phyloP scores from a whole-genome alignment of 176 grass and related monocot genomes.

The Oryza officinalis region DNA sequence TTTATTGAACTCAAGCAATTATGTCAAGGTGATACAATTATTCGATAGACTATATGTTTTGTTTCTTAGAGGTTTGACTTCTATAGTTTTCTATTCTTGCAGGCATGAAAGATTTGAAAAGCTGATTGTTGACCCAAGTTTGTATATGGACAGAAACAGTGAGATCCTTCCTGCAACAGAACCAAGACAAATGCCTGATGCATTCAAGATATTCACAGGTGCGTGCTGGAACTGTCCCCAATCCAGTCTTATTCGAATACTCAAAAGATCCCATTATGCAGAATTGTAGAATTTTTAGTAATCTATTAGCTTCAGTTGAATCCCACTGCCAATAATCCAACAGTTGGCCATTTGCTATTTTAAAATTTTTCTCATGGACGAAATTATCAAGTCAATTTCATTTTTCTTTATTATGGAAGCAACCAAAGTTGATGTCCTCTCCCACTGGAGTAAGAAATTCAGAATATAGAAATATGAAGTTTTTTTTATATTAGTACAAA shows the following conservation, averaged over 20 bases:
- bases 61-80: background rate
- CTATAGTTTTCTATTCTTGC: background rate
- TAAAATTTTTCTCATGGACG: background rate
- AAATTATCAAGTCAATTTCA: background rate
- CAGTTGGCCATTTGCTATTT: background rate
- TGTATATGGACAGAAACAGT: constrained; percentile 57
- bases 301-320: background rate
- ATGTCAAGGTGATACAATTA: background rate
- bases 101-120: constrained; percentile 79
- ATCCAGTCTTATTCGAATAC: background rate
- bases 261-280: background rate
- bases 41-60: background rate
- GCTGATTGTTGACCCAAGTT: constrained; percentile 64
- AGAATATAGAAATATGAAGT: background rate
- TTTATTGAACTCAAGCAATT: too few species aligned
- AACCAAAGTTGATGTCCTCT: background rate
- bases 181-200: constrained; percentile 62
- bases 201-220: constrained; percentile 95
- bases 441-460: background rate
- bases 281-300: background rate
- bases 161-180: constrained; percentile 31
- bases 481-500: background rate
- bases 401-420: background rate
- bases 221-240: background rate
- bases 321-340: background rate